Evolutionary conservation across 2,329 filamentous ascomycete genomes (phyloP).

Genomic region (Colletotrichum magnum): DNA sequence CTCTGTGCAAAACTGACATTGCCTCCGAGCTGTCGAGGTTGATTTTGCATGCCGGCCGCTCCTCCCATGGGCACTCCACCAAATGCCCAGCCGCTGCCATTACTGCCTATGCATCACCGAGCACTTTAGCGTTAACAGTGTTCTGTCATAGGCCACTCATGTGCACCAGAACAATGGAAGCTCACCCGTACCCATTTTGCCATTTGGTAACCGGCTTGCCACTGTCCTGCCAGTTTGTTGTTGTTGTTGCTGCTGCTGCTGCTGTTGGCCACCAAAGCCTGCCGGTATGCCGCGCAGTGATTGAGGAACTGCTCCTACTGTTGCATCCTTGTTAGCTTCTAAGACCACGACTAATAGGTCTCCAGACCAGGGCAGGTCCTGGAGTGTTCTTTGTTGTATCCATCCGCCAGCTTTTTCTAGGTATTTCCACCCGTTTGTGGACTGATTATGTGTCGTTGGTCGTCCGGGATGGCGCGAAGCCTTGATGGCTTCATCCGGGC

Average conservation of each 20-base stretch:
- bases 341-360: slow-evolving; percentile 15
- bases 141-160: slow-evolving; percentile 17
- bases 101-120: slow-evolving; percentile 58
- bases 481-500: not conserved
- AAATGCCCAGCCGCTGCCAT: slow-evolving; percentile 73
- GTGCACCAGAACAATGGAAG: slow-evolving; percentile 3
- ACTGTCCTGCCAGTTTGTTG: slow-evolving; percentile 65
- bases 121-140: slow-evolving; percentile 43
- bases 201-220: slow-evolving; percentile 73
- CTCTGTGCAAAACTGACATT: slow-evolving; percentile 78
- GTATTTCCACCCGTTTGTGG: slow-evolving; percentile 2
- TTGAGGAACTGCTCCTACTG: slow-evolving; percentile 71
- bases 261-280: slow-evolving; percentile 72
- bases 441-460: not conserved
- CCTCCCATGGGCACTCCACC: slow-evolving; percentile 73
- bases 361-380: not conserved
- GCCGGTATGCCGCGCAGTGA: slow-evolving; percentile 73
- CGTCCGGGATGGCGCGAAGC: not conserved
- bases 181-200: slow-evolving; percentile 70
- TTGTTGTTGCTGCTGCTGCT: slow-evolving; percentile 61
- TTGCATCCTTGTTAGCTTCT: slow-evolving; percentile 50
- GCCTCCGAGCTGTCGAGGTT: slow-evolving; percentile 68
- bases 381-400: not conserved
- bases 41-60: slow-evolving; percentile 64
- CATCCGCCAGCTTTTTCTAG: not conserved